A percentile compares a stretch with the other conserved stretches of the same genome.
Conservation (phyloP, 306 rosid species). For the Citrullus mucosospermus region DNA sequence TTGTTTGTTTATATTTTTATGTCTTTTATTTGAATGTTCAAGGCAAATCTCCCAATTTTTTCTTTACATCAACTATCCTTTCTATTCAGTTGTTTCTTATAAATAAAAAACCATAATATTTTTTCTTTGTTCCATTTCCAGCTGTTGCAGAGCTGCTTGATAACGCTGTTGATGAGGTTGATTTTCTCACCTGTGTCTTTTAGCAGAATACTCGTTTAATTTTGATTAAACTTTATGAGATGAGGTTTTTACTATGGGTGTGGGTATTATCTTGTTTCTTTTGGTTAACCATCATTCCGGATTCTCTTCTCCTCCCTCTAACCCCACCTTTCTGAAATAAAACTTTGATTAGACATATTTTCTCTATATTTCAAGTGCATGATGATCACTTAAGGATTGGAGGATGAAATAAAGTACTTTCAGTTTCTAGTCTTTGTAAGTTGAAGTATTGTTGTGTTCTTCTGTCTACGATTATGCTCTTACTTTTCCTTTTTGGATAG, state of each 20-base stretch:
- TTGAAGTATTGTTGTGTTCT: background rate
- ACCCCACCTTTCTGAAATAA: background rate
- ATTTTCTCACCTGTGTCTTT: background rate
- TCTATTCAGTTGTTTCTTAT: background rate
- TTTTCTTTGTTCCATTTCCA: constrained; percentile 25
- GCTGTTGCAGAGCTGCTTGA: constrained; percentile 90
- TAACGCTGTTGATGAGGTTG: constrained; percentile 95
- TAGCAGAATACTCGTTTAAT: background rate
- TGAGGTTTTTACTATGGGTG: background rate
- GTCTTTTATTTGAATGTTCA: background rate
- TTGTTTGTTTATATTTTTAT: background rate
- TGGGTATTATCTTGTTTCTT: background rate
- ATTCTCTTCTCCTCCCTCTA: background rate
- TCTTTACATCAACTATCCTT: background rate
- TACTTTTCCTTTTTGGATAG: constrained; percentile 39
- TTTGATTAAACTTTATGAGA: background rate
- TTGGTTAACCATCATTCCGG: background rate
- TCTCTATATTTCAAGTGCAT: background rate
- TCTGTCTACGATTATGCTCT: constrained; percentile 15
- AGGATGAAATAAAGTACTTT: background rate
- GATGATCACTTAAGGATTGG: background rate
- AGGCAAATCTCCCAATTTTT: background rate
- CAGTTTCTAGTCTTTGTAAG: background rate
- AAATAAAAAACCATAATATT: background rate
- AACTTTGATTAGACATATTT: background rate